Evolutionary conservation across 345 rosid genomes (phyloP).

Genomic region (Camelina sativa): DNA sequence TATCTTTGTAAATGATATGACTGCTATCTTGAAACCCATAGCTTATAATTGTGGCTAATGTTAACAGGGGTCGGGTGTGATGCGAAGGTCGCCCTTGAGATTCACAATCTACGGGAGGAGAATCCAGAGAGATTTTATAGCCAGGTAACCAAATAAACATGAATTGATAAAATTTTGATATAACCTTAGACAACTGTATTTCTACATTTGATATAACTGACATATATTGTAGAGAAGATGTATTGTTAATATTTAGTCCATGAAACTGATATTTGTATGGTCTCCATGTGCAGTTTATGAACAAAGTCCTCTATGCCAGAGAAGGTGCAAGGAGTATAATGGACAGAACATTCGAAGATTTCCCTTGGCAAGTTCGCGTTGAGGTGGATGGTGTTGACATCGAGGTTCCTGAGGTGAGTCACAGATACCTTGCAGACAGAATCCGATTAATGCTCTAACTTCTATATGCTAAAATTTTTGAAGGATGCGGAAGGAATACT

Average conservation of each 20-base stretch:
- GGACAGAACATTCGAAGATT: constrained; percentile 88
- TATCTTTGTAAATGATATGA: constrained; percentile 3
- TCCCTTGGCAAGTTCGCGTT: constrained; percentile 85
- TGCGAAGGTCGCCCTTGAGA: constrained; percentile 91
- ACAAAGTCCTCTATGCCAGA: constrained; percentile 88
- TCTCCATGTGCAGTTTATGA: constrained; percentile 73
- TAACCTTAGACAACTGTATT: background rate
- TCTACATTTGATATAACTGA: background rate
- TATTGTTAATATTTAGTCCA: background rate
- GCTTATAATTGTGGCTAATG: constrained; percentile 9
- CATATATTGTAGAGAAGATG: constrained; percentile 4
- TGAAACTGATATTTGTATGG: constrained; percentile 27
- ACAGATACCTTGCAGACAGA: constrained; percentile 3
- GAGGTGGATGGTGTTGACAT: constrained; percentile 85
- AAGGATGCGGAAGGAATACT: constrained; percentile 95
- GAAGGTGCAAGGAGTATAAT: constrained; percentile 93
- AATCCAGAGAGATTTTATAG: constrained; percentile 84
- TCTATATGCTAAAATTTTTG: constrained; percentile 29
- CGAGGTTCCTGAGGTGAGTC: constrained; percentile 88
- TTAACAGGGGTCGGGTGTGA: constrained; percentile 84
- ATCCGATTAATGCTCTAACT: constrained; percentile 3
- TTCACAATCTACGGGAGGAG: constrained; percentile 82
- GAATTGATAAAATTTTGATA: background rate
- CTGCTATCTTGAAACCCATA: constrained; percentile 2
- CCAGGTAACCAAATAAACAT: constrained; percentile 55